phyloP scores from a whole-genome alignment of 2,329 filamentous ascomycete genomes.

The Sarocladium strictum region DNA sequence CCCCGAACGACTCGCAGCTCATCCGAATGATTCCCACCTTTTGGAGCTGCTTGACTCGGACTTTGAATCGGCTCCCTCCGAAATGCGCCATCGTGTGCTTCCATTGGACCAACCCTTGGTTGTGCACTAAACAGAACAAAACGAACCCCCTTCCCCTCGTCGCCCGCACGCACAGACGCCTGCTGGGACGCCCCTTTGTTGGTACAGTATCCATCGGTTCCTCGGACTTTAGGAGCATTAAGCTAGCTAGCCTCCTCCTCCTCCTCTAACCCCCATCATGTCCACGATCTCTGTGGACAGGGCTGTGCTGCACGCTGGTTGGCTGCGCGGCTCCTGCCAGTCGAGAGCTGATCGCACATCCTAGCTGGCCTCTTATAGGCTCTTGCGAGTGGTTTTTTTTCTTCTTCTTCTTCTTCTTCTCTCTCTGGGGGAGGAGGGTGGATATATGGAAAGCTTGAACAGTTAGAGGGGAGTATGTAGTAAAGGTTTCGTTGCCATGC shows the following conservation, averaged over 20 bases:
- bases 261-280: too few species aligned
- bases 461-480: too few species aligned
- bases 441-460: too few species aligned
- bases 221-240: slow-evolving; percentile 1
- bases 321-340: not conserved
- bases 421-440: not conserved
- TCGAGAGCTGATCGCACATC: slow-evolving; percentile 4
- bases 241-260: not conserved
- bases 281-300: not conserved
- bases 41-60: too few species aligned
- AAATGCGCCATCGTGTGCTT: not conserved
- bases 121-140: not conserved
- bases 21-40: too few species aligned
- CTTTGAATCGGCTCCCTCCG: slow-evolving; percentile 4
- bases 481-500: not conserved
- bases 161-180: not conserved
- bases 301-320: slow-evolving; percentile 7
- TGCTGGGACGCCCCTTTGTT: not conserved
- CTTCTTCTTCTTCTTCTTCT: not conserved
- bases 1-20: too few species aligned
- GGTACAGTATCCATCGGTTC: not conserved
- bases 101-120: not conserved
- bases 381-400: not conserved
- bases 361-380: slow-evolving; percentile 8
- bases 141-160: too few species aligned